These are phyloP conservation scores for Sporisorium sorghi DNA, from an alignment of 1,284 basidiomycete genomes.

Conservation along the genomic window DNA sequence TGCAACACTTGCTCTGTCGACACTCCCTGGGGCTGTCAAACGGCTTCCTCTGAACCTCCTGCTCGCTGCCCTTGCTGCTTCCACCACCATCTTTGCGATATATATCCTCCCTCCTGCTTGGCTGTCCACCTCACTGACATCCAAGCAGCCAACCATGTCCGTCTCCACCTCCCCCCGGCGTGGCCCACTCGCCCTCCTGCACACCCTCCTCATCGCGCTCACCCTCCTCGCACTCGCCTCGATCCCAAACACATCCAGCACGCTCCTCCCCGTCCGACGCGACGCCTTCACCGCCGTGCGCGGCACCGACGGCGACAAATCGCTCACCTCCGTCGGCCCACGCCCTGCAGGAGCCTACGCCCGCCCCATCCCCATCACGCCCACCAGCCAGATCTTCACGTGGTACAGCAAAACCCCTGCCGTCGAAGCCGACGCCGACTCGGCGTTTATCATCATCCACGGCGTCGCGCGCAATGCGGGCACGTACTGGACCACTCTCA, in stretches of 20 bases:
- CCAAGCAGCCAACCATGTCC: neutral
- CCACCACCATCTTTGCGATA: neutral
- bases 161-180: constrained; percentile 1
- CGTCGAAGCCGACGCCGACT: constrained; percentile 42
- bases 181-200: neutral
- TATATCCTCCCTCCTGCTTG: neutral
- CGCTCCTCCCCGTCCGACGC: neutral
- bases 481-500: constrained; percentile 49
- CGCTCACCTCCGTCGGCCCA: constrained; percentile 8
- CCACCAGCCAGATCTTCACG: constrained; percentile 30
- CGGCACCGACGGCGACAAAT: constrained; percentile 21
- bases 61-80: neutral
- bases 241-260: too few species aligned
- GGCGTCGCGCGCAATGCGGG: constrained; percentile 54
- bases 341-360: constrained; percentile 34
- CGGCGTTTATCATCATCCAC: constrained; percentile 58
- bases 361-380: constrained; percentile 15
- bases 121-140: neutral
- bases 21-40: too few species aligned
- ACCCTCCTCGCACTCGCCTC: neutral
- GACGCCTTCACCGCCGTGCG: constrained; percentile 43
- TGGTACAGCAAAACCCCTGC: constrained; percentile 52
- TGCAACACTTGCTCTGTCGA: too few species aligned
- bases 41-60: too few species aligned
- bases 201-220: constrained; percentile 12